Evolutionary conservation across 371 early-diverging fungal genomes (phyloP).

Genomic region (Lichtheimia hyalospora): DNA sequence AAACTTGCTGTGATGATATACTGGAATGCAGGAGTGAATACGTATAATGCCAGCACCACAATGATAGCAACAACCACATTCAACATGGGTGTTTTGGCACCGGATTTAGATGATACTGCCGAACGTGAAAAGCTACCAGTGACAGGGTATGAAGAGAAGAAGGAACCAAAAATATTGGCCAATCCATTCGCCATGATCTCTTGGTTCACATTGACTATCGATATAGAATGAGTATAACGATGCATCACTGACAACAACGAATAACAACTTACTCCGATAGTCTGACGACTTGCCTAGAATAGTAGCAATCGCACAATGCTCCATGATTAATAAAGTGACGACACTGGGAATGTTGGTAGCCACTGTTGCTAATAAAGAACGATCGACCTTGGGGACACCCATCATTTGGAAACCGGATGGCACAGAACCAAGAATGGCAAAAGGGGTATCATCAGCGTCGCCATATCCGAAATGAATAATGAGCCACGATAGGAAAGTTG

Average conservation of each 20-base stretch:
- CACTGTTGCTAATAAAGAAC: conserved; percentile 44
- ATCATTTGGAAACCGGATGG: conserved; percentile 73
- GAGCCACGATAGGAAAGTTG: conserved; percentile 69
- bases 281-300: conserved; percentile 72
- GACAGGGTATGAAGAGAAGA: conserved; percentile 80
- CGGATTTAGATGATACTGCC: conserved; percentile 74
- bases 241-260: not conserved
- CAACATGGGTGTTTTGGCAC: conserved; percentile 73
- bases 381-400: conserved; percentile 48
- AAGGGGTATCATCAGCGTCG: conserved; percentile 26
- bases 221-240: not conserved
- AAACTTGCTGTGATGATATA: conserved; percentile 79
- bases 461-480: conserved; percentile 49
- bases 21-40: conserved; percentile 78
- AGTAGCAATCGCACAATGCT: conserved; percentile 85
- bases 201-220: conserved; percentile 71
- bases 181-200: conserved; percentile 83
- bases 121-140: conserved; percentile 89
- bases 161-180: conserved; percentile 76
- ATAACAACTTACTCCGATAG: conserved; percentile 20
- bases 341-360: conserved; percentile 61
- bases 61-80: conserved; percentile 73
- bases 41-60: conserved; percentile 75
- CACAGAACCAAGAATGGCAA: conserved; percentile 68
- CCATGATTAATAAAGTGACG: conserved; percentile 77